Conservation (phyloP, 2,329 filamentous ascomycete genomes). For the Cladosporium cucumerinum region DNA sequence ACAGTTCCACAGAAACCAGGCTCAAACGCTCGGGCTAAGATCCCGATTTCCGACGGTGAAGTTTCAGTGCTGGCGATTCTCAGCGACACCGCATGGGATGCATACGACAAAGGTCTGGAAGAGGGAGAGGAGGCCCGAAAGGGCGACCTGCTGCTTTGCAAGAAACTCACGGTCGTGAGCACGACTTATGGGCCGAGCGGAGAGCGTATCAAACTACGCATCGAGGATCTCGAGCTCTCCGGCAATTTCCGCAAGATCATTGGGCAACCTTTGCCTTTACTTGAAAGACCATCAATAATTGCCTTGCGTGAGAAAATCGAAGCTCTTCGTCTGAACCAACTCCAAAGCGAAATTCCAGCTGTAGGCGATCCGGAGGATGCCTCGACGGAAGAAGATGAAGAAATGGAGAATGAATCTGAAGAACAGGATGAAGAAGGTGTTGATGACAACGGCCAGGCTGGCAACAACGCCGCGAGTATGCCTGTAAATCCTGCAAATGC, state of each 20-base stretch:
- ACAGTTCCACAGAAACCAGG: slow-evolving; percentile 16
- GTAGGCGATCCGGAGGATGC: slow-evolving; percentile 9
- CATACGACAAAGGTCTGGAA: slow-evolving; percentile 10
- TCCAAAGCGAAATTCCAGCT: neutral
- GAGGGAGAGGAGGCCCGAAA: slow-evolving; percentile 14
- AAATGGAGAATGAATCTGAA: neutral
- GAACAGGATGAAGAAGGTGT: neutral
- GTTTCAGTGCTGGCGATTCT: slow-evolving; percentile 27
- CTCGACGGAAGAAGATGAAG: neutral
- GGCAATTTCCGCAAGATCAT: slow-evolving; percentile 26
- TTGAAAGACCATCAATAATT: slow-evolving; percentile 20
- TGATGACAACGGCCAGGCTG: neutral
- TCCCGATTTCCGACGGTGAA: slow-evolving; percentile 28
- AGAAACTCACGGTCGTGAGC: slow-evolving; percentile 26
- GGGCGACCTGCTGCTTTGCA: slow-evolving; percentile 28
- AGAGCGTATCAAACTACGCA: slow-evolving; percentile 25
- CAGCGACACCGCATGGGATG: slow-evolving; percentile 21
- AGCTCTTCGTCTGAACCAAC: neutral
- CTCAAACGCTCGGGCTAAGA: slow-evolving; percentile 7
- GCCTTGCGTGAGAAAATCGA: slow-evolving; percentile 24
- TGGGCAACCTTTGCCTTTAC: slow-evolving; percentile 22
- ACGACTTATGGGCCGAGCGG: slow-evolving; percentile 28
- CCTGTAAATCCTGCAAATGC: neutral
- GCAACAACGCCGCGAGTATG: neutral
- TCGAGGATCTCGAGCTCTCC: slow-evolving; percentile 29